phyloP scores from a whole-genome alignment of 257 asterid species.

The Solanum sparsipilum region DNA sequence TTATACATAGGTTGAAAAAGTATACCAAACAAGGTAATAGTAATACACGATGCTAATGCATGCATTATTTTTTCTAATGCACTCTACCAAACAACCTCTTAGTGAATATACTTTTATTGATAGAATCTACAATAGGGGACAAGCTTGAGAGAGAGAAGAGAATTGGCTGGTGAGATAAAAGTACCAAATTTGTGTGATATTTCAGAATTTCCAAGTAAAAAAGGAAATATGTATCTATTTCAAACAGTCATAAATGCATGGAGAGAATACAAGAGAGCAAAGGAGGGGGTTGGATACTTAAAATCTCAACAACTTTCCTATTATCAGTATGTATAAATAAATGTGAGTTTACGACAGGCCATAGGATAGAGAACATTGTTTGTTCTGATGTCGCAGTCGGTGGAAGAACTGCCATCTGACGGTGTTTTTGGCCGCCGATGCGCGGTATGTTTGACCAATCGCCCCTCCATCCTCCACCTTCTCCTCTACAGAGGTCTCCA shows the following conservation, averaged over 20 bases:
- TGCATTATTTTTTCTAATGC: not conserved
- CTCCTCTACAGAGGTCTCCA: not conserved
- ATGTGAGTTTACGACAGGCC: not conserved
- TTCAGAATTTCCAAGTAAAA: not conserved
- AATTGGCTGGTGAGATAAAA: not conserved
- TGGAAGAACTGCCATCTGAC: not conserved
- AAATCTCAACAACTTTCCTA: not conserved
- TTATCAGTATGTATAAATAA: not conserved
- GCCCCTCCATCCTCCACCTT: not conserved
- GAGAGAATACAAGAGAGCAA: not conserved
- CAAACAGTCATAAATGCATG: not conserved
- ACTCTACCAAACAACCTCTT: not conserved
- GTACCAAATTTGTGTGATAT: not conserved
- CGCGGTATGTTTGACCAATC: not conserved
- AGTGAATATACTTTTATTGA: not conserved
- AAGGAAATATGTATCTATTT: not conserved
- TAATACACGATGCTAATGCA: too few species aligned
- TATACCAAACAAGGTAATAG: not conserved
- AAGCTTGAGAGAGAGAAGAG: not conserved
- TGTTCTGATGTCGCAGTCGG: not conserved
- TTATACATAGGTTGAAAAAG: not conserved
- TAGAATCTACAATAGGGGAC: not conserved
- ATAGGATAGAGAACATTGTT: not conserved
- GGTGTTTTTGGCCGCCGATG: not conserved
- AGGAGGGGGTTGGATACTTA: not conserved